Evolutionary conservation across 192 early-diverging fungal genomes (phyloP), one percentile per base, ranked within the genome.

Genomic region (Backusella morwellensis): DNA sequence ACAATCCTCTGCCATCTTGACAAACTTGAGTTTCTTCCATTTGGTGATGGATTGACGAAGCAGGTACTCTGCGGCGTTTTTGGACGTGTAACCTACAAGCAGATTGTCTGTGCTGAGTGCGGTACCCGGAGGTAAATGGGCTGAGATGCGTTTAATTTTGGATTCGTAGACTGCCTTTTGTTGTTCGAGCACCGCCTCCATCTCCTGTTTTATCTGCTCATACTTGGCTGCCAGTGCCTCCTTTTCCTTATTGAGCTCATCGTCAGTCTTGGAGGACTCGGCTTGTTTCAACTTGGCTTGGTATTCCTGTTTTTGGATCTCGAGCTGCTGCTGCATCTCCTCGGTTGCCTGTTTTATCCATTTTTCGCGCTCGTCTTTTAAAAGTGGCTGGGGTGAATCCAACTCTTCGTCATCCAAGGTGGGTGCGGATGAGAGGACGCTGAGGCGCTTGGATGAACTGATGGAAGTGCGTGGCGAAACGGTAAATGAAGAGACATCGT

Each of bases 1-100:
- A 67, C 92, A 89, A 5, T 84, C 80, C 50, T 92, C 89, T 6
- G 89, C 89, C 70, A 93, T 88, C 15, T 83, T 78, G 6, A 92
- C 86, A 67, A 84, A 84, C 72, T 87, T 85, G 69, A 86, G 80
- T 9, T 77, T 73, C 77, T 80, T 86, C 88, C 88, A 89, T 40
- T 79, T 84, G 66, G 76, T 73, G 34, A 89, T 12, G 1, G 76
- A 74, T 71, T 85, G 83, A 0, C 26, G 70, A n/a, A 72, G 34
- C 1, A 72, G 40, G 23, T 72, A 41, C 15, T 50, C 23, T 6
- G 70, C 79, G 50, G 81, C 85, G 19, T 72, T 72, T 50, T 72
- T 72, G 3, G 70, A n/a, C 0, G 70, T 72, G 14, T 72, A 72
- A 35, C 79, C 76, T 26, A 88, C 73, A 9, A 88, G 34, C 9